Conservation (phyloP, 768 basidiomycete genomes). For the Naganishia antarctica region DNA sequence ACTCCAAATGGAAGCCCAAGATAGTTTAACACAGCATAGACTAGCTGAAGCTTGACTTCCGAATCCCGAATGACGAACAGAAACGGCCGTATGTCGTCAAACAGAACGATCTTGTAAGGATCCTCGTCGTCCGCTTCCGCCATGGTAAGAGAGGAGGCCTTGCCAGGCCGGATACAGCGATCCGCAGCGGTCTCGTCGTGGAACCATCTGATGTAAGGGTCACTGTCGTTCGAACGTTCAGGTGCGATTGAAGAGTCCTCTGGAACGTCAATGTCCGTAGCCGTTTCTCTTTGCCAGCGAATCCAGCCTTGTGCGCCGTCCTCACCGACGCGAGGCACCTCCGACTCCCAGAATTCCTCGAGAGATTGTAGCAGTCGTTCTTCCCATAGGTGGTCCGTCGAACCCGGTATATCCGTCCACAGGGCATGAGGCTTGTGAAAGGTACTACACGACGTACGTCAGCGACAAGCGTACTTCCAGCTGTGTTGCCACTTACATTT, state of each 20-base stretch:
- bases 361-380: slow-evolving; percentile 36
- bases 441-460: background rate
- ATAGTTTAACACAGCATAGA: slow-evolving; percentile 50
- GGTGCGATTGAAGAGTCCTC: slow-evolving; percentile 13
- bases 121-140: slow-evolving; percentile 48
- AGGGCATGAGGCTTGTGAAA: slow-evolving; percentile 43
- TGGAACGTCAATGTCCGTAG: background rate
- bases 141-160: slow-evolving; percentile 34
- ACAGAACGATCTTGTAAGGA: slow-evolving; percentile 50
- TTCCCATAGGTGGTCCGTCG: background rate
- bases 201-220: slow-evolving; percentile 46
- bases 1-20: slow-evolving; percentile 49
- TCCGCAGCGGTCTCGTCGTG: slow-evolving; percentile 37
- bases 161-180: slow-evolving; percentile 30
- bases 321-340: slow-evolving; percentile 50
- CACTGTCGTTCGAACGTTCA: slow-evolving; percentile 14
- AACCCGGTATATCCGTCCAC: background rate
- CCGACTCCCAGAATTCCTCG: slow-evolving; percentile 51
- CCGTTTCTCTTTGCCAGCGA: background rate
- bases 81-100: slow-evolving; percentile 47
- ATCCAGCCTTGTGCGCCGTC: slow-evolving; percentile 45
- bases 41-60: slow-evolving; percentile 44
- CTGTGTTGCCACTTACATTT: slow-evolving; percentile 42
- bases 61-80: slow-evolving; percentile 45
- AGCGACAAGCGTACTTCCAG: background rate